Percentiles rank a stretch among this genome's conserved stretches.
phyloP scores from a whole-genome alignment of 1,284 basidiomycete species.

The Cutaneotrichosporon sp. region DNA sequence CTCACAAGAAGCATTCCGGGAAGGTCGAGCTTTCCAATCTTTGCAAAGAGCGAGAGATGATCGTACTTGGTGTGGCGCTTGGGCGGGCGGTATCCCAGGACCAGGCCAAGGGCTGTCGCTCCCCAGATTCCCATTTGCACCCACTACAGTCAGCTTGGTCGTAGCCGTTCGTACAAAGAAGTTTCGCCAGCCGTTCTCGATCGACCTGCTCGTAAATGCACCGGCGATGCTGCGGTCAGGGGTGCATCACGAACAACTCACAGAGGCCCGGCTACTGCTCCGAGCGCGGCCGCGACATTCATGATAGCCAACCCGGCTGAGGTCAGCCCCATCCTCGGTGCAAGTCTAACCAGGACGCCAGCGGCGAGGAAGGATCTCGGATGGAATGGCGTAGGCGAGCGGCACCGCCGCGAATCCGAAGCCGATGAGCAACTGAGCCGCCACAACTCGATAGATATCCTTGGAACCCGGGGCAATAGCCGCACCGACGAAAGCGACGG shows the following conservation, averaged over 20 bases:
- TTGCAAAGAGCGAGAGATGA: conserved; percentile 13
- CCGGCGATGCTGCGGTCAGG: conserved; percentile 10
- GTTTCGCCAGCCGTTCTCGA: conserved; percentile 15
- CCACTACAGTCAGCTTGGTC: conserved; percentile 13
- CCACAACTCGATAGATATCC: conserved; percentile 22
- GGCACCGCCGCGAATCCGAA: conserved; percentile 19
- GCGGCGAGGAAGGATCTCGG: conserved; percentile 18
- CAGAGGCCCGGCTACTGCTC: conserved; percentile 4
- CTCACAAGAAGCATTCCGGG: conserved; percentile 13
- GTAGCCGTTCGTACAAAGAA: conserved; percentile 5
- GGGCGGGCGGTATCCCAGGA: conserved; percentile 19
- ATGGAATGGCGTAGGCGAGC: conserved; percentile 20
- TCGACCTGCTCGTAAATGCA: not conserved
- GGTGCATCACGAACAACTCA: not conserved
- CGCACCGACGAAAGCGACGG: conserved; percentile 18
- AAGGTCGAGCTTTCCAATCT: conserved; percentile 16
- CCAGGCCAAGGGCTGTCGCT: not conserved
- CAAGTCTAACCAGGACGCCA: conserved; percentile 9
- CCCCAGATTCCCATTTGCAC: conserved; percentile 22
- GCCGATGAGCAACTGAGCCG: conserved; percentile 19
- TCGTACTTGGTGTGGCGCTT: conserved; percentile 20
- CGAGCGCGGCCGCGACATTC: conserved; percentile 13
- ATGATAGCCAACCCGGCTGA: conserved; percentile 9
- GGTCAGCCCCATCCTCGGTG: not conserved
- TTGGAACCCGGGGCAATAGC: conserved; percentile 19